Evolutionary conservation across 306 rosid species (phyloP).

Genomic region (Ammopiptanthus mongolicus): DNA sequence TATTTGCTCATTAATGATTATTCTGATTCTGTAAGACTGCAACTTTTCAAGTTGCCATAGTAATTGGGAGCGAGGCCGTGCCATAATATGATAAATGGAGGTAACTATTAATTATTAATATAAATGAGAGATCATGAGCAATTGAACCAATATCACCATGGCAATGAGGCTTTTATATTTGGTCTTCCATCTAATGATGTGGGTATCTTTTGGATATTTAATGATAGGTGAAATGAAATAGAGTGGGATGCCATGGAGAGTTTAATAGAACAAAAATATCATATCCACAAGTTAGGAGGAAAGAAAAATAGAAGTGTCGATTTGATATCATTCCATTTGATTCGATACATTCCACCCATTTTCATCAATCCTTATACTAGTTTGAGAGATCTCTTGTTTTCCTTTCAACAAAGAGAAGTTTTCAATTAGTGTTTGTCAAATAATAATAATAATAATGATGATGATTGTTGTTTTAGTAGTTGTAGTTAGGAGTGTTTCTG

Average conservation of each 20-base stretch:
- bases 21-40: neutral
- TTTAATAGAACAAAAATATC: too few species aligned
- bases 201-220: too few species aligned
- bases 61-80: neutral
- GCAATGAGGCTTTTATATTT: neutral
- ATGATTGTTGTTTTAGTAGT: too few species aligned
- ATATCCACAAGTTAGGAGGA: too few species aligned
- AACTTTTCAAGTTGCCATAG: constrained; percentile 1
- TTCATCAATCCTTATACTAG: neutral
- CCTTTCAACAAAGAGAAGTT: neutral
- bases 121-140: neutral
- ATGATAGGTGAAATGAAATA: too few species aligned
- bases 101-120: too few species aligned
- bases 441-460: too few species aligned
- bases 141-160: neutral
- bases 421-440: neutral
- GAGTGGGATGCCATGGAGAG: too few species aligned
- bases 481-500: too few species aligned
- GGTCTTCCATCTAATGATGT: neutral
- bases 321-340: too few species aligned
- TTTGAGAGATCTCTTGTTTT: neutral
- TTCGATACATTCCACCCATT: too few species aligned
- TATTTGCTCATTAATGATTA: neutral
- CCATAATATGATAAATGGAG: neutral
- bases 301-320: too few species aligned